Conservation (phyloP, 768 basidiomycete genomes). For the Dacryopinax spathularia region DNA sequence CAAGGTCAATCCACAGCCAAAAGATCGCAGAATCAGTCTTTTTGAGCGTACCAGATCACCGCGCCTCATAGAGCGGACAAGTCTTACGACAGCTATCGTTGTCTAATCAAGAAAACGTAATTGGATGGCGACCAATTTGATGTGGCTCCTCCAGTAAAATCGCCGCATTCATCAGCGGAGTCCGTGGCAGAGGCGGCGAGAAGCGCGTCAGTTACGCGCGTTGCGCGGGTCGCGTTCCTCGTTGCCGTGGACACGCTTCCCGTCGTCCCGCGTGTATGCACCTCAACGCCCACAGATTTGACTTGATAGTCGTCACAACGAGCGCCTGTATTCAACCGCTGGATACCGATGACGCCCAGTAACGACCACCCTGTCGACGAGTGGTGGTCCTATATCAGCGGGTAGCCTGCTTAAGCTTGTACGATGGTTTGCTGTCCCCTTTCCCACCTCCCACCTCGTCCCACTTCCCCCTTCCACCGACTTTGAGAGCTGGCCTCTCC, state of each 20-base stretch:
- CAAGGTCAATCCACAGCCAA: too few species aligned
- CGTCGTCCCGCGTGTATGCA: neutral
- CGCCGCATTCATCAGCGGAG: neutral
- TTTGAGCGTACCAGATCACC: too few species aligned
- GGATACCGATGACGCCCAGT: neutral
- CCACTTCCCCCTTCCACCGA: neutral
- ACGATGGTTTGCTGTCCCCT: neutral
- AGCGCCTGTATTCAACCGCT: neutral
- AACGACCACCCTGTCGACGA: neutral
- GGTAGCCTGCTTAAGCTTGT: neutral
- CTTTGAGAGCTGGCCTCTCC: conserved; percentile 7
- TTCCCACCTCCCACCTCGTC: conserved; percentile 3
- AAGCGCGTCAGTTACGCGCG: neutral
- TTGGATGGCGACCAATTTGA: neutral
- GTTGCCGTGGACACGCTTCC: neutral
- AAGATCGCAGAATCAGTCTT: too few species aligned
- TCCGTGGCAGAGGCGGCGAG: neutral
- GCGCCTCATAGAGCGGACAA: too few species aligned
- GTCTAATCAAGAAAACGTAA: neutral
- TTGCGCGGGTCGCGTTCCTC: neutral
- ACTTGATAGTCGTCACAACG: neutral
- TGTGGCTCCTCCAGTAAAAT: neutral
- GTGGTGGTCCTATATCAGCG: neutral
- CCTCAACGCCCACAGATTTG: neutral
- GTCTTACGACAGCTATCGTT: too few species aligned